Conservation (phyloP, 2,329 filamentous ascomycete genomes). For the Botrytis galanthina region DNA sequence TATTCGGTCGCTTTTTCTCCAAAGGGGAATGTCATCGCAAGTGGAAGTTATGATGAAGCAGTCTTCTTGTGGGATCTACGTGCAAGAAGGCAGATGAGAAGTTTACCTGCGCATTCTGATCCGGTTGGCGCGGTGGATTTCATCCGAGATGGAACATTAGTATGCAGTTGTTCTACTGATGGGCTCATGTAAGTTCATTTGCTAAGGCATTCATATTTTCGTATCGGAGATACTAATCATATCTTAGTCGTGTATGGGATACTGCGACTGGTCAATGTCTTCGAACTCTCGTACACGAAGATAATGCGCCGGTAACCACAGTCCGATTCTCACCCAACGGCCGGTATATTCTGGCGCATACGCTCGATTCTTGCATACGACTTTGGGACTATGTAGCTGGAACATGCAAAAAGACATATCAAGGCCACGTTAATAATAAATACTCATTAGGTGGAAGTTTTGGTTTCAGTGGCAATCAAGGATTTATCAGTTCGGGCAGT, state of each 20-base stretch:
- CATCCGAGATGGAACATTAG: slow-evolving; percentile 84
- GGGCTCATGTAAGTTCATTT: slow-evolving; percentile 67
- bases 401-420: slow-evolving; percentile 92
- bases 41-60: slow-evolving; percentile 94
- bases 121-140: slow-evolving; percentile 94
- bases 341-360: slow-evolving; percentile 87
- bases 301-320: slow-evolving; percentile 84
- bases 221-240: slow-evolving; percentile 15
- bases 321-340: slow-evolving; percentile 95
- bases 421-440: slow-evolving; percentile 80
- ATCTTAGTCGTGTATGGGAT: slow-evolving; percentile 80
- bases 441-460: slow-evolving; percentile 87
- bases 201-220: not conserved
- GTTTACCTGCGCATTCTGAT: slow-evolving; percentile 89
- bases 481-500: slow-evolving; percentile 77
- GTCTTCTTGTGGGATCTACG: slow-evolving; percentile 96
- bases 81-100: slow-evolving; percentile 82
- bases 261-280: slow-evolving; percentile 93
- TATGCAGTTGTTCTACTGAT: slow-evolving; percentile 88
- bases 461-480: slow-evolving; percentile 57
- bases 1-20: slow-evolving; percentile 95
- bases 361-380: slow-evolving; percentile 83
- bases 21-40: slow-evolving; percentile 95
- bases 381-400: slow-evolving; percentile 95
- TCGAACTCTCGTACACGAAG: slow-evolving; percentile 91